Base-by-base conservation (phyloP, 192 early-diverging fungal species). In the Fimicolochytrium jonesii region DNA sequence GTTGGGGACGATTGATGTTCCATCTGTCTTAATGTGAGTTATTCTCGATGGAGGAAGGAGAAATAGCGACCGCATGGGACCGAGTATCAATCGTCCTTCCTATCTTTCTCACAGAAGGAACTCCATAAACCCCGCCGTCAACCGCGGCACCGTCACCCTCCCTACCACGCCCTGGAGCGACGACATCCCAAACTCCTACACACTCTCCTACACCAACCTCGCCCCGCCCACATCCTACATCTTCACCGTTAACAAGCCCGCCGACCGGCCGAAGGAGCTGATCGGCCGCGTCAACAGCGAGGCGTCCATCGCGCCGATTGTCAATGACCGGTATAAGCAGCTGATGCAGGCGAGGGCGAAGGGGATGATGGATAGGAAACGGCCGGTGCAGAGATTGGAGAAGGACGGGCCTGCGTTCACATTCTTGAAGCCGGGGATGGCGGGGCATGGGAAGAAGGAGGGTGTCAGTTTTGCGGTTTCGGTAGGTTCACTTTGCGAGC, bases 111-210 rank as follows among this genome's bases (percentile, higher is more conserved):
- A n/a, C n/a, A n/a, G n/a, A n/a, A n/a, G n/a, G n/a, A n/a, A n/a
- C n/a, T n/a, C n/a, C n/a, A n/a, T n/a, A n/a, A n/a, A 39, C 18
- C 20, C 53, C 11, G 17, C 3, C 35, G 25, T 25, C 15, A 59
- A 26, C 56, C 75, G 76, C 47, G 84, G 88, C 37, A 80, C 86
- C 22, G 69, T 94, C 20, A 68, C 91, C 17, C 75, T 94, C 3
- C 83, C 88, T 26, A 78, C 88, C 23, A 71, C 78, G 15, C 70
- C 78, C 13, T 75, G 76, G 43, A 74, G 83, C 35, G 68, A 59
- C 9, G 83, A 82, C 45, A 73, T 94, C 13, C 93, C 93, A 30
- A 88, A 90, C 57, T 86, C 87, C 66, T 98, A 94, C 71, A 83
- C 80, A 25, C 80, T 98, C 54, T 77, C 86, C 11, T 80, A 94